Evolutionary conservation across 2,329 filamentous ascomycete species (phyloP), one percentile per base, ranked within the genome.

Genomic region (Hymenoscyphus occultus): DNA sequence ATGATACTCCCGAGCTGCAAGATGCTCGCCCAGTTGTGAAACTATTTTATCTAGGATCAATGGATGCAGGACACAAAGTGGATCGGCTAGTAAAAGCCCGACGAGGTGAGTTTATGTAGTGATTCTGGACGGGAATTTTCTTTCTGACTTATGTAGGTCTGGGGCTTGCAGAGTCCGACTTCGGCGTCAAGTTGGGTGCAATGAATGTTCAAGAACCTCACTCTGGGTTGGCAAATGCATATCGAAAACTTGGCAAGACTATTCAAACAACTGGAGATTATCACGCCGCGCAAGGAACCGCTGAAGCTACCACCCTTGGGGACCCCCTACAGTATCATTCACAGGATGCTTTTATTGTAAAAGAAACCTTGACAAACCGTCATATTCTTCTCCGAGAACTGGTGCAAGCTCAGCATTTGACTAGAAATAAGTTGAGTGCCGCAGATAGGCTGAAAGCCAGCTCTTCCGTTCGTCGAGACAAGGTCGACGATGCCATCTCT

Each of bases 1-100:
- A 99, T 78, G 95, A 99, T 77, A 98, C 95, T 0, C 93, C 94
- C 10, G 95, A 99, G 80, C 83, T 99, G 63, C 89, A 94, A 69
- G 90, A 95, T 72, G 93, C 93, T 22, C 86, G 95, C 62, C 95
- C 95, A 0, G 83, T 92, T 56, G 95, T 98, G 45, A 99, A 99
- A 80, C 84, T 93, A 59, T 98, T 99, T 76, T 99, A 99, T 75
- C 82, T 99, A 28, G 92, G 92, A 22, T 90, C 92, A 6, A 96
- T 99, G 92, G 95, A 98, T 76, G 88, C 92, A n/a, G 92, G 93
- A 56, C 95, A 99, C 78, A 98, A 97, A 79, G 87, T 99, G 39
- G 95, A 99, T 75, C 92, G 90, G 75, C 85, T 98, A 40, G 95
- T 99, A 70, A 98, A 97, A 80, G 87, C 90, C 67, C 86, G 95